phyloP scores from a whole-genome alignment of 1,139 yeast species.

The Debaryomyces sp. region DNA sequence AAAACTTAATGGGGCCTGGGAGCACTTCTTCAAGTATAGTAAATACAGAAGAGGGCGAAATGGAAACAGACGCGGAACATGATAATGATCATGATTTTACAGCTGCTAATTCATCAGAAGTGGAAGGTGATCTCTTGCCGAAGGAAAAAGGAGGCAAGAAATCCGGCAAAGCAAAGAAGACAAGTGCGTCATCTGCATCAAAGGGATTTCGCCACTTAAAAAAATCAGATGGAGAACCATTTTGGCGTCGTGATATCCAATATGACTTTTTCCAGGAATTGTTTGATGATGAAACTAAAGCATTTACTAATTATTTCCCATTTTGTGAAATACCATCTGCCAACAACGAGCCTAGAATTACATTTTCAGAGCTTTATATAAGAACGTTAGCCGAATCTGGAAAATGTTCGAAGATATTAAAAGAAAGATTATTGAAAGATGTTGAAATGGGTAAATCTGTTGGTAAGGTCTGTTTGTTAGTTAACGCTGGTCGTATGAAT shows the following conservation, averaged over 20 bases:
- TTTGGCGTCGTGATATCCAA: conserved; percentile 87
- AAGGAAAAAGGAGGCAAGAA: conserved; percentile 9
- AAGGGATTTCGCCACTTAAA: conserved; percentile 59
- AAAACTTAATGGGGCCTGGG: conserved; percentile 17
- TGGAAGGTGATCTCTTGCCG: conserved; percentile 7
- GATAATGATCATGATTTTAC: conserved; percentile 16
- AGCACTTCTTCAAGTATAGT: conserved; percentile 9
- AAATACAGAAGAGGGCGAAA: conserved; percentile 17
- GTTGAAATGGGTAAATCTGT: conserved; percentile 69
- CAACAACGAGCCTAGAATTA: conserved; percentile 51
- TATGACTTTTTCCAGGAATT: conserved; percentile 71
- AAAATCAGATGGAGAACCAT: conserved; percentile 89
- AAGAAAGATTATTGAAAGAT: conserved; percentile 72
- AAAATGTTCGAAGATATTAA: conserved; percentile 80
- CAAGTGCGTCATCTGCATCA: conserved; percentile 16
- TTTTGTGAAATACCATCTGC: conserved; percentile 37
- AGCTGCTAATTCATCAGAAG: conserved; percentile 7
- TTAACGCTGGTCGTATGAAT: conserved; percentile 91
- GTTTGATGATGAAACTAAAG: conserved; percentile 63
- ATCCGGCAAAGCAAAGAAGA: conserved; percentile 9
- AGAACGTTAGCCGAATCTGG: conserved; percentile 81
- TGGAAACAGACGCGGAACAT: conserved; percentile 17
- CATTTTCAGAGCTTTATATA: conserved; percentile 86
- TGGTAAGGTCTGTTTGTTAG: conserved; percentile 81
- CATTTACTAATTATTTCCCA: conserved; percentile 65